phyloP scores from a whole-genome alignment of 2,329 filamentous ascomycete species.

The Colletotrichum tropicicola region DNA sequence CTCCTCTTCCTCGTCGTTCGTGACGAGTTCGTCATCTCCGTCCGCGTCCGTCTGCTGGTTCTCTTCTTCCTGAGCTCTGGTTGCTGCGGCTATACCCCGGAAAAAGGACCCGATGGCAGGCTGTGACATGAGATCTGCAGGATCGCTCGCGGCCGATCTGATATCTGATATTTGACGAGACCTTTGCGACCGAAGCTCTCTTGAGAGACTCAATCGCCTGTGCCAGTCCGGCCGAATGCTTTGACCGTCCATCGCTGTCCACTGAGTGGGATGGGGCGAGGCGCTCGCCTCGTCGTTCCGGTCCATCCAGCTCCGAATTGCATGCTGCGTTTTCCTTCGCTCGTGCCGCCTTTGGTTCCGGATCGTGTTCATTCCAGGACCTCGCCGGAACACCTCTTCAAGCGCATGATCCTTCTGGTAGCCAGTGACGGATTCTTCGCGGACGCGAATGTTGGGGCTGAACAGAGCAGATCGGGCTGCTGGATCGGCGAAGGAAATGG shows the following conservation, averaged over 20 bases:
- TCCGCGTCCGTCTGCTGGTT: slow-evolving; percentile 81
- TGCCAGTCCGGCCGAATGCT: slow-evolving; percentile 54
- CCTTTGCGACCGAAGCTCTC: slow-evolving; percentile 54
- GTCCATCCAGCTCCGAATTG: slow-evolving; percentile 93
- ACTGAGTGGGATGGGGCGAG: slow-evolving; percentile 55
- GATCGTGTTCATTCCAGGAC: slow-evolving; percentile 71
- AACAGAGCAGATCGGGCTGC: slow-evolving; percentile 70
- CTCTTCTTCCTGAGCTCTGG: slow-evolving; percentile 43
- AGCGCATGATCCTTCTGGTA: slow-evolving; percentile 90
- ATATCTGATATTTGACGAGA: slow-evolving; percentile 63
- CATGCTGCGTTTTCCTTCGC: slow-evolving; percentile 78
- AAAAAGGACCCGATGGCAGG: slow-evolving; percentile 27
- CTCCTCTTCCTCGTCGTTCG: slow-evolving; percentile 78
- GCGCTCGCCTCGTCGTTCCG: slow-evolving; percentile 63
- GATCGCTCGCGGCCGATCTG: slow-evolving; percentile 70
- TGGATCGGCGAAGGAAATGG: slow-evolving; percentile 67
- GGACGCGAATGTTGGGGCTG: slow-evolving; percentile 75
- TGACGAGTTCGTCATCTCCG: slow-evolving; percentile 89
- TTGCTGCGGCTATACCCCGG: slow-evolving; percentile 25
- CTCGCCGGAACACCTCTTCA: slow-evolving; percentile 87
- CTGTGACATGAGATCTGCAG: slow-evolving; percentile 66
- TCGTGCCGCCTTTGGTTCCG: slow-evolving; percentile 70
- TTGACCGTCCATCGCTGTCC: slow-evolving; percentile 56
- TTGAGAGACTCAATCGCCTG: slow-evolving; percentile 61
- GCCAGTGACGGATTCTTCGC: slow-evolving; percentile 88